Conservation (phyloP, 345 rosid genomes). For the Sapria himalayana region DNA sequence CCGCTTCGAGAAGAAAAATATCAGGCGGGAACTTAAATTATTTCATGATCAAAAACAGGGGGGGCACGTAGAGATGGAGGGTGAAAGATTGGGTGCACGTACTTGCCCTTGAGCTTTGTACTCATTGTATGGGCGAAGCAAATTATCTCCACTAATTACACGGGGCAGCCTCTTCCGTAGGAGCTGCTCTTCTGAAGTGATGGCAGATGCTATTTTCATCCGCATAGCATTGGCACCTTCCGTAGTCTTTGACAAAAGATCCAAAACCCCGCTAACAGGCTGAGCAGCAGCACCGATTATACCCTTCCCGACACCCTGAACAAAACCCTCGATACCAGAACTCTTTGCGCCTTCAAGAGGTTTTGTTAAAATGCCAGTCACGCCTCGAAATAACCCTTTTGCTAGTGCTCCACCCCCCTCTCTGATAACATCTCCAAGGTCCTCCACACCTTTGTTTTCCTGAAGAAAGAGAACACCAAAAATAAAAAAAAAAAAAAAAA, state of each 20-base stretch:
- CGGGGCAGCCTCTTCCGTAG: slow-evolving; percentile 89
- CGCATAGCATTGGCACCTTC: slow-evolving; percentile 99
- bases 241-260: slow-evolving; percentile 93
- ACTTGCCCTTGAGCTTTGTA: slow-evolving; percentile 95
- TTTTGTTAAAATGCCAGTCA: slow-evolving; percentile 88
- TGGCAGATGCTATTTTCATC: slow-evolving; percentile 89
- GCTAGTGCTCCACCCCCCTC: slow-evolving; percentile 99
- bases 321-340: slow-evolving; percentile 95
- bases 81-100: no score
- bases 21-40: no score
- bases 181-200: slow-evolving; percentile 95
- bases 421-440: slow-evolving; percentile 81
- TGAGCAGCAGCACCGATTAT: slow-evolving; percentile 96
- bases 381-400: slow-evolving; percentile 92
- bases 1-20: no score
- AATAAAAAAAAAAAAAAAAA: slow-evolving; percentile 4
- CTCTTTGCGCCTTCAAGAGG: slow-evolving; percentile 96
- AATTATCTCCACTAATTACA: slow-evolving; percentile 69
- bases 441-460: slow-evolving; percentile 96
- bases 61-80: no score
- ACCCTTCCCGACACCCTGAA: slow-evolving; percentile 97
- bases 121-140: slow-evolving; percentile 73
- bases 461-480: slow-evolving; percentile 16
- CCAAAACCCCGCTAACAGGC: slow-evolving; percentile 95
- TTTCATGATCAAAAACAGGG: no score